These are phyloP conservation scores for Acacia concinna DNA, from an alignment of 331 rosid genomes.

Conservation along the genomic window DNA sequence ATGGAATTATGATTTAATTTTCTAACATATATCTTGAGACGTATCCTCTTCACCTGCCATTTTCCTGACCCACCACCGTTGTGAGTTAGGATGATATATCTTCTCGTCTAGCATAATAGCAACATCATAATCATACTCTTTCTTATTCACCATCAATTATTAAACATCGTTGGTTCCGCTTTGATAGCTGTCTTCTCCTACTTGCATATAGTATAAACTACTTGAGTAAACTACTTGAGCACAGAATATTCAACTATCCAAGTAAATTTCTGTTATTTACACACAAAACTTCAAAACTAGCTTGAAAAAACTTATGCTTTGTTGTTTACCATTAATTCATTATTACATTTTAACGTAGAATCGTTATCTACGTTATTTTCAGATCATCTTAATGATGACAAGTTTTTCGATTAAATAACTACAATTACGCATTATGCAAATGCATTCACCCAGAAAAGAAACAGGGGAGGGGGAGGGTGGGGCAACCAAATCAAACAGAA, in stretches of 20 bases:
- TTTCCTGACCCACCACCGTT: not conserved
- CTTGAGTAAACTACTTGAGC: not conserved
- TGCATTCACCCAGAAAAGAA: not conserved
- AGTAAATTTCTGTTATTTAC: not conserved
- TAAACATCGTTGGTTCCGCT: not conserved
- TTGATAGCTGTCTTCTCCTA: not conserved
- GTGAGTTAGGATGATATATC: not conserved
- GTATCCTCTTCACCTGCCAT: not conserved
- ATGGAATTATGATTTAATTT: too few relatives aligned
- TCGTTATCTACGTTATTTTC: not conserved
- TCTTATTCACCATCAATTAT: not conserved
- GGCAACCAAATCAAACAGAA: conserved; percentile 12
- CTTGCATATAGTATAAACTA: not conserved
- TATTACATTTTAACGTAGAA: not conserved
- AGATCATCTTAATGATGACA: not conserved
- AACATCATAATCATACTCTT: not conserved
- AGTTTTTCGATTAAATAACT: not conserved
- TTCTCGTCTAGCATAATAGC: not conserved
- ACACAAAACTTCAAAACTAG: too few relatives aligned
- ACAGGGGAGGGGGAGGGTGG: not conserved
- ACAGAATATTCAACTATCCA: not conserved
- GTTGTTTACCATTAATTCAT: too few relatives aligned
- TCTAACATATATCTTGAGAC: not conserved
- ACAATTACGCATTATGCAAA: not conserved
- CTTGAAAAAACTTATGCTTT: not conserved